A percentile compares a stretch with the other conserved stretches of the same genome.
These are phyloP conservation scores for Paramecium bursaria DNA, from an alignment of 73 alveolate species.

Conservation along the genomic window DNA sequence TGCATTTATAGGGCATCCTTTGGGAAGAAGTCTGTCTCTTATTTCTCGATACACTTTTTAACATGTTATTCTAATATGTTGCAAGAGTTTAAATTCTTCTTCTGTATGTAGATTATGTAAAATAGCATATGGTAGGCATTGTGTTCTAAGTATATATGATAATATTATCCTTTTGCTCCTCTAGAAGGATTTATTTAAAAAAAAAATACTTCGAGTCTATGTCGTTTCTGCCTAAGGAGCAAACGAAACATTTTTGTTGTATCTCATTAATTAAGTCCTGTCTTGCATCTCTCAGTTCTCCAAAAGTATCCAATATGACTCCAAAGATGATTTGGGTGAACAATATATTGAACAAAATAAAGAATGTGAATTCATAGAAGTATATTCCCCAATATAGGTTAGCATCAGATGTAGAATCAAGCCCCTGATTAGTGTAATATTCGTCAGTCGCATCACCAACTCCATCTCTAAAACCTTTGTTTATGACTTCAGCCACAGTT, in stretches of 20 bases:
- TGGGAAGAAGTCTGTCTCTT: conserved; percentile 74
- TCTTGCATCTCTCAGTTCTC: conserved; percentile 87
- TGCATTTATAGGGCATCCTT: conserved; percentile 6
- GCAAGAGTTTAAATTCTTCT: conserved; percentile 73
- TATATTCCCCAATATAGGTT: conserved; percentile 80
- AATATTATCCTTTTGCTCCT: conserved; percentile 69
- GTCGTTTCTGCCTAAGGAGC: conserved; percentile 57
- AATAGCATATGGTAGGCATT: conserved; percentile 68
- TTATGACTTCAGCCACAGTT: conserved; percentile 56
- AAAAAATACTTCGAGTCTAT: conserved; percentile 46
- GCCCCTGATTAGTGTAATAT: background rate
- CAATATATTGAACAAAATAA: conserved; percentile 84
- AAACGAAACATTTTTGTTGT: conserved; percentile 87
- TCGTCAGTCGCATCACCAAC: conserved; percentile 89
- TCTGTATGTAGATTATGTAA: conserved; percentile 64
- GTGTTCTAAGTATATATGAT: conserved; percentile 71
- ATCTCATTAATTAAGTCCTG: conserved; percentile 79
- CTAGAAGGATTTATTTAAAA: background rate
- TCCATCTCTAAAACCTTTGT: conserved; percentile 92
- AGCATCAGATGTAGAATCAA: conserved; percentile 31
- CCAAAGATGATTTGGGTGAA: conserved; percentile 87
- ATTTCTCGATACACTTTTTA: conserved; percentile 66
- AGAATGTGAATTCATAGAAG: conserved; percentile 89
- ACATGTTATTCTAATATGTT: conserved; percentile 80
- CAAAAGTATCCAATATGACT: conserved; percentile 93